These are phyloP conservation scores for Crucibulum parvulum DNA, from an alignment of 1,284 basidiomycete genomes.

Conservation along the genomic window DNA sequence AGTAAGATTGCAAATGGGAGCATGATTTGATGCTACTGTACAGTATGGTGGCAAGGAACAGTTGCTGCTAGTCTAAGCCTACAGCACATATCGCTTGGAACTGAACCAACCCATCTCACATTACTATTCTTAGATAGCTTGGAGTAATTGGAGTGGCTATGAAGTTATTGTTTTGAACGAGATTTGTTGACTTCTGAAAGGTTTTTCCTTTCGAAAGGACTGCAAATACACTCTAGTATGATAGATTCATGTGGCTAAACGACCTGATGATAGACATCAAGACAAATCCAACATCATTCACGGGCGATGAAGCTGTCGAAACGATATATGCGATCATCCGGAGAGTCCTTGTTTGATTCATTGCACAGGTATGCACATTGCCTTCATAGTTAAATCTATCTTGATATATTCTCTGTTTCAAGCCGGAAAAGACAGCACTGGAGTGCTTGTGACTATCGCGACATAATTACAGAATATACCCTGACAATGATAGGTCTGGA, in stretches of 20 bases:
- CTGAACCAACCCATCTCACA: too few species aligned
- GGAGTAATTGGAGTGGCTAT: too few species aligned
- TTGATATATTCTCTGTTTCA: background rate
- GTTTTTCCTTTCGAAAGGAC: background rate
- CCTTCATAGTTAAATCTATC: background rate
- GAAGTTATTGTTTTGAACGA: too few species aligned
- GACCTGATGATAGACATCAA: conserved; percentile 90
- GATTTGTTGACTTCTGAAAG: too few species aligned
- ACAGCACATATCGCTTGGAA: too few species aligned
- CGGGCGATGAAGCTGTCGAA: conserved; percentile 85
- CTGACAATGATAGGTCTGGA: conserved; percentile 47
- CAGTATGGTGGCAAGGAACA: too few species aligned
- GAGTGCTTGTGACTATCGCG: conserved; percentile 44
- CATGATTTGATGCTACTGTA: too few species aligned
- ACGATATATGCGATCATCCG: conserved; percentile 53
- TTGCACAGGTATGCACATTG: conserved; percentile 44
- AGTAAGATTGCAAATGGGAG: too few species aligned
- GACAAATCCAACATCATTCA: conserved; percentile 70
- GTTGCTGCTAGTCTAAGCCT: too few species aligned
- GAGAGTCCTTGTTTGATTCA: conserved; percentile 48
- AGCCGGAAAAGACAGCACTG: conserved; percentile 57
- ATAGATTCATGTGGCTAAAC: conserved; percentile 93
- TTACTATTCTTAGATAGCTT: too few species aligned
- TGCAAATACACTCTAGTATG: background rate
- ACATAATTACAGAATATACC: conserved; percentile 47